A percentile compares a stretch with the other conserved stretches of the same genome.
These are phyloP conservation scores for Globisporangium paroecandrum DNA, from an alignment of 352 stramenopile genomes.

Conservation along the genomic window DNA sequence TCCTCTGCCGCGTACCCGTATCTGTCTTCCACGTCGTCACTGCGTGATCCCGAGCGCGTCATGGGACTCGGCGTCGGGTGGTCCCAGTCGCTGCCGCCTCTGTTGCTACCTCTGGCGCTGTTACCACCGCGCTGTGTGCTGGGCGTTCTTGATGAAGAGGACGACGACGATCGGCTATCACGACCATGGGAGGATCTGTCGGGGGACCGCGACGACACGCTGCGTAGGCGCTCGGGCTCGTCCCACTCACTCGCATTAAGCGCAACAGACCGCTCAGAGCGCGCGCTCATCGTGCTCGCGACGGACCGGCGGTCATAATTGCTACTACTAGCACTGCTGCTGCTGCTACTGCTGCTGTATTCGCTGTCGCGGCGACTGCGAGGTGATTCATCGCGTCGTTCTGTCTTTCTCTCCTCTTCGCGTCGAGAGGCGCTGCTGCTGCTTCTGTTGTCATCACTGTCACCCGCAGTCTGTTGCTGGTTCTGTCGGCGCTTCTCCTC, in stretches of 20 bases:
- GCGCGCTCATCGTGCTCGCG: slow-evolving; percentile 19
- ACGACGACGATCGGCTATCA: background rate
- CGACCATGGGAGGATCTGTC: slow-evolving; percentile 3
- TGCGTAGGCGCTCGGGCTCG: slow-evolving; percentile 62
- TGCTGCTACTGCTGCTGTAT: background rate
- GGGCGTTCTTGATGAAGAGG: slow-evolving; percentile 17
- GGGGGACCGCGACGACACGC: slow-evolving; percentile 24
- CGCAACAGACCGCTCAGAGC: slow-evolving; percentile 27
- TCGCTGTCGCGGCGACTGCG: background rate
- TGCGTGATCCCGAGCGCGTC: slow-evolving; percentile 12
- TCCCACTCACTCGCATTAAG: slow-evolving; percentile 77
- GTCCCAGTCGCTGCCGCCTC: slow-evolving; percentile 40
- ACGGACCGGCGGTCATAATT: slow-evolving; percentile 9
- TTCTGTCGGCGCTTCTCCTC: slow-evolving; percentile 52
- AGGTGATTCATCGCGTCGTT: background rate
- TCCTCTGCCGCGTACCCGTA: slow-evolving; percentile 17
- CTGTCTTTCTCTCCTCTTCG: background rate
- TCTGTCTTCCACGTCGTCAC: slow-evolving; percentile 7
- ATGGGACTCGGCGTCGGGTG: slow-evolving; percentile 42
- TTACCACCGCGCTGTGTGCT: slow-evolving; percentile 21
- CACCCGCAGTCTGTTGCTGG: slow-evolving; percentile 1
- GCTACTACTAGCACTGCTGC: background rate
- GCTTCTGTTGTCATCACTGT: background rate
- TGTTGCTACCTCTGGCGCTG: slow-evolving; percentile 8
- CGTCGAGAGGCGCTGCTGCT: background rate